phyloP scores from a whole-genome alignment of 2,329 filamentous ascomycete species.

The Cylindrodendrum hubeiense region DNA sequence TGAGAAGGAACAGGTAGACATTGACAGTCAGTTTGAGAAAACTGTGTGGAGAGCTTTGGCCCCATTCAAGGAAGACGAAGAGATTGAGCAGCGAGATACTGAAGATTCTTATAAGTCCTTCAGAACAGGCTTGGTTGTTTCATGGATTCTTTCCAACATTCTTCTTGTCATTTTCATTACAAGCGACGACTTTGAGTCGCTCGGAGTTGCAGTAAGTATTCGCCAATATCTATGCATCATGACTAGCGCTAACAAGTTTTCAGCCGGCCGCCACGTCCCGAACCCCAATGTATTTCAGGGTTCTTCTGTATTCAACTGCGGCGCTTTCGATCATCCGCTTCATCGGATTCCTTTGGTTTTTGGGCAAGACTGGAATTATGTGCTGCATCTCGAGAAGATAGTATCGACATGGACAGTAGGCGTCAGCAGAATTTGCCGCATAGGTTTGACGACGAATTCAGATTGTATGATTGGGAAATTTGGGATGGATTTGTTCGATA shows the following conservation, averaged over 20 bases:
- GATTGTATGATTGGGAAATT: not conserved
- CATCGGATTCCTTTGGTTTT: conserved; percentile 90
- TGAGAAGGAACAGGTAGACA: conserved; percentile 95
- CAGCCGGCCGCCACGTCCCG: conserved; percentile 72
- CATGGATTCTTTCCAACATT: conserved; percentile 95
- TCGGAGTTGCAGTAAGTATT: conserved; percentile 74
- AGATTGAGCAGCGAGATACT: conserved; percentile 84
- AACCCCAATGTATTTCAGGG: conserved; percentile 89
- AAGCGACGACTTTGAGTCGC: conserved; percentile 83
- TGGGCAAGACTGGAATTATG: conserved; percentile 92
- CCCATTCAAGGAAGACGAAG: conserved; percentile 79
- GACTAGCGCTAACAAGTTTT: not conserved
- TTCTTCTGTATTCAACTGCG: conserved; percentile 89
- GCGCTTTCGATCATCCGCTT: conserved; percentile 86
- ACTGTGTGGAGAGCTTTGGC: conserved; percentile 92
- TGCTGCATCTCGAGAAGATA: conserved; percentile 83
- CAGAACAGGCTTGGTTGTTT: conserved; percentile 90
- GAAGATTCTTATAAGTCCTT: conserved; percentile 99
- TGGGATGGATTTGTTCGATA: not conserved
- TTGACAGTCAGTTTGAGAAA: conserved; percentile 94
- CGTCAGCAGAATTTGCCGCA: not conserved
- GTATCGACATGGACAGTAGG: not conserved
- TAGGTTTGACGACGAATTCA: not conserved
- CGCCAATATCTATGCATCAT: not conserved
- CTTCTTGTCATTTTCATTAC: conserved; percentile 87